These are phyloP conservation scores for Amborella trichopoda DNA, from an alignment of 164 flowering plant genomes.

Conservation along the genomic window DNA sequence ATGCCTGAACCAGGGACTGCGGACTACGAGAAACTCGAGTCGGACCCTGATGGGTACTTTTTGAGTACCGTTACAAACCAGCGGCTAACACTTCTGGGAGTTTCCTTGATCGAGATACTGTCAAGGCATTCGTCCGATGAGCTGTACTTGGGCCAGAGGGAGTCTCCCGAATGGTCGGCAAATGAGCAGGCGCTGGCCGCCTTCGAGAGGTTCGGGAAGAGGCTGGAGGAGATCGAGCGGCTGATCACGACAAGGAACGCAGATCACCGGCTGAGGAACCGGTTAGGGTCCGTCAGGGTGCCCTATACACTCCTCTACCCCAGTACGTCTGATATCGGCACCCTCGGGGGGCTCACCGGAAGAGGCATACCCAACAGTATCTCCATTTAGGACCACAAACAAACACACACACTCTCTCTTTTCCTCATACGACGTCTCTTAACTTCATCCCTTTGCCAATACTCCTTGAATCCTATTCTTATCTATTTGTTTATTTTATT, in stretches of 20 bases:
- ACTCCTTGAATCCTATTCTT: too few relatives aligned
- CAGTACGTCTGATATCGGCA: slow-evolving; percentile 42
- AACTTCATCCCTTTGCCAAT: too few relatives aligned
- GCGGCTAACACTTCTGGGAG: slow-evolving; percentile 62
- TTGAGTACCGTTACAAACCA: slow-evolving; percentile 66
- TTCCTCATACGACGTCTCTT: too few relatives aligned
- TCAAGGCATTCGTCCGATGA: slow-evolving; percentile 75
- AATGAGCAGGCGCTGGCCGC: slow-evolving; percentile 42
- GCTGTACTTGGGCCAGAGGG: slow-evolving; percentile 70
- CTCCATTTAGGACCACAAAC: slow-evolving; percentile 58
- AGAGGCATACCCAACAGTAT: slow-evolving; percentile 80
- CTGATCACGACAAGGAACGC: slow-evolving; percentile 39
- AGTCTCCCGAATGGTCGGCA: slow-evolving; percentile 46
- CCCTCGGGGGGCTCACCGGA: slow-evolving; percentile 55
- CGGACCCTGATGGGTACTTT: slow-evolving; percentile 43
- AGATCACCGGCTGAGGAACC: slow-evolving; percentile 37
- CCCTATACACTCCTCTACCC: slow-evolving; percentile 80
- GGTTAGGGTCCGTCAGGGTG: slow-evolving; percentile 58
- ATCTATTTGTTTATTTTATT: too few relatives aligned
- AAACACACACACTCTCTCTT: too few relatives aligned
- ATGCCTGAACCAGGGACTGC: slow-evolving; percentile 69
- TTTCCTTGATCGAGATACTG: slow-evolving; percentile 60
- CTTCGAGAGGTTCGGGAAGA: slow-evolving; percentile 39
- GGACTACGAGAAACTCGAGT: slow-evolving; percentile 51
- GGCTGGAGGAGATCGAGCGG: slow-evolving; percentile 39